Conservation (phyloP, 2,329 filamentous ascomycete species). For the Mycocentrospora acerina region DNA sequence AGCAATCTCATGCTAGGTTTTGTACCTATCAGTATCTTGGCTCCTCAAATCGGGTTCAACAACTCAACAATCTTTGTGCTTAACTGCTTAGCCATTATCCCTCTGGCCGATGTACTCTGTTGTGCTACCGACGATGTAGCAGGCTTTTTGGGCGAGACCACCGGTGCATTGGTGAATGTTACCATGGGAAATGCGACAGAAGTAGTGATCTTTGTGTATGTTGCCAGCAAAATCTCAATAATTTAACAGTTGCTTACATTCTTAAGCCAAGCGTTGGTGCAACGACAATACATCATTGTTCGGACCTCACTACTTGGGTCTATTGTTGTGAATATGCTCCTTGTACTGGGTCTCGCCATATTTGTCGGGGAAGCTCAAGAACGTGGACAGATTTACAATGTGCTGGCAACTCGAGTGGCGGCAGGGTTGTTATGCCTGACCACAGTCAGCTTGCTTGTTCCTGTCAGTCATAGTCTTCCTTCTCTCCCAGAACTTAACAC, state of each 20-base stretch:
- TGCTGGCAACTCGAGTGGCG: constrained; percentile 81
- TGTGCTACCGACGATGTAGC: constrained; percentile 66
- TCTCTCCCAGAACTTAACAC: too few relatives aligned
- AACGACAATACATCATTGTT: constrained; percentile 76
- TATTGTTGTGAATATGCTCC: constrained; percentile 80
- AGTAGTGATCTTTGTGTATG: constrained; percentile 71
- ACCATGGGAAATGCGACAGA: constrained; percentile 84
- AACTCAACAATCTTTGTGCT: constrained; percentile 57
- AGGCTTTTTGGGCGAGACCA: constrained; percentile 74
- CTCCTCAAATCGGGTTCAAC: constrained; percentile 55
- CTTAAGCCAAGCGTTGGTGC: constrained; percentile 74
- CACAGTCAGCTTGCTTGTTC: constrained; percentile 77
- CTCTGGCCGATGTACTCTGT: constrained; percentile 14
- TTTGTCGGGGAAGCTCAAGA: constrained; percentile 74
- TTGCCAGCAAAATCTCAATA: constrained; percentile 23
- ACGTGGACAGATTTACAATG: constrained; percentile 82
- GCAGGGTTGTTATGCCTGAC: constrained; percentile 73
- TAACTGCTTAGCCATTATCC: constrained; percentile 16
- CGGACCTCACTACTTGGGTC: constrained; percentile 85
- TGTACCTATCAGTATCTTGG: constrained; percentile 67
- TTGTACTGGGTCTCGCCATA: constrained; percentile 85
- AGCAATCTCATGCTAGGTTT: constrained; percentile 76
- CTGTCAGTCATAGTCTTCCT: constrained; percentile 60
- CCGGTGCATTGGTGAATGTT: constrained; percentile 15
- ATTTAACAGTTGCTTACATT: constrained; percentile 77